phyloP scores from a whole-genome alignment of 2,329 filamentous ascomycete genomes.

The Ceratocystis lukuohia region DNA sequence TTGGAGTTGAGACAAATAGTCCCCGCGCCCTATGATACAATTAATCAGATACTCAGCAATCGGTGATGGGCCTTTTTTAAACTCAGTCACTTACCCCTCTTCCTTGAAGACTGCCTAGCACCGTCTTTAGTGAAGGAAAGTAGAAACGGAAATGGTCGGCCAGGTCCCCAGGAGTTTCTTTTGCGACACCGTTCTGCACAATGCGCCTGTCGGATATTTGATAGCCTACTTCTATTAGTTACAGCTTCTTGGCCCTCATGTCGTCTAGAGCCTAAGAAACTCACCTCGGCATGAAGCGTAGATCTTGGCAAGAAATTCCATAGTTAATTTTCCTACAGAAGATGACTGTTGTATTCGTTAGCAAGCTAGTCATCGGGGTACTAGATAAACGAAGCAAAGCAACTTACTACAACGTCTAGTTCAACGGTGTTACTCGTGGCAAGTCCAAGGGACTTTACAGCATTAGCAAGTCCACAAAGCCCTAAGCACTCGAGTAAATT shows the following conservation, averaged over 20 bases:
- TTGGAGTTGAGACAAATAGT: constrained; percentile 67
- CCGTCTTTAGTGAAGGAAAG: constrained; percentile 64
- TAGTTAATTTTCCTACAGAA: constrained; percentile 65
- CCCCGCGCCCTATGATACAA: constrained; percentile 50
- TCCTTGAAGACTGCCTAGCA: constrained; percentile 51
- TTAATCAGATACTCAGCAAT: not conserved
- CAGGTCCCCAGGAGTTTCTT: constrained; percentile 20
- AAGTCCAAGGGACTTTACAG: constrained; percentile 52
- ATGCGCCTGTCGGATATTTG: constrained; percentile 31
- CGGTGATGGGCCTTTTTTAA: not conserved
- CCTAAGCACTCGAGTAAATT: constrained; percentile 34
- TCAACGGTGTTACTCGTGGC: constrained; percentile 41
- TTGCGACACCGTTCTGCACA: constrained; percentile 23
- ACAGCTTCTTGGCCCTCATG: not conserved
- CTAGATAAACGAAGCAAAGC: constrained; percentile 7
- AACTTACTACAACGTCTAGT: constrained; percentile 57
- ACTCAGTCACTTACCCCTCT: constrained; percentile 33
- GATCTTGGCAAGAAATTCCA: constrained; percentile 47
- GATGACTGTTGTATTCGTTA: constrained; percentile 42
- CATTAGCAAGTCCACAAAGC: constrained; percentile 57
- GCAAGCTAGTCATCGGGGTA: not conserved
- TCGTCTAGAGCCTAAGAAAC: constrained; percentile 11
- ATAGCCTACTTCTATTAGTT: constrained; percentile 3
- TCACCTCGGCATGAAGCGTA: constrained; percentile 44
- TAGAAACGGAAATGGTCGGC: constrained; percentile 55